A percentile compares a stretch with the other conserved stretches of the same genome.
Evolutionary conservation across 2,329 filamentous ascomycete genomes (phyloP).

Genomic region (Arachnopeziza araneosa): DNA sequence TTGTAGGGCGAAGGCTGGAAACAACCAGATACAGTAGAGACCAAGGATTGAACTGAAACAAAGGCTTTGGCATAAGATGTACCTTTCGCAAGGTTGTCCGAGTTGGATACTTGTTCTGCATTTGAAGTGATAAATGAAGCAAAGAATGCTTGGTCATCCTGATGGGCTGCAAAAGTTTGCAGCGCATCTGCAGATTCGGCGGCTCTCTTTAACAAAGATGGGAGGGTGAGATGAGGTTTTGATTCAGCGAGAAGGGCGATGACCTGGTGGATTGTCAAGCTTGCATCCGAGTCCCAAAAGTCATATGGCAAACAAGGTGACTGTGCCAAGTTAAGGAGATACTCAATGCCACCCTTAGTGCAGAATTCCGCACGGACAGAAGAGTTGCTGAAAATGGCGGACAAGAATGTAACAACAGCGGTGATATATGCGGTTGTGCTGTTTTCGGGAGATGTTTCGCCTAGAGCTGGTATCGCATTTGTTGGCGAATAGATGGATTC

Average conservation of each 20-base stretch:
- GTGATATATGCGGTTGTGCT: conserved; percentile 53
- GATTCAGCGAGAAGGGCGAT: conserved; percentile 74
- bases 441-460: neutral
- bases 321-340: conserved; percentile 76
- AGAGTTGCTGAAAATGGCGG: conserved; percentile 29
- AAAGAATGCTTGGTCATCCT: conserved; percentile 59
- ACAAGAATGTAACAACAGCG: conserved; percentile 71
- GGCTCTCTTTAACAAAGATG: conserved; percentile 71
- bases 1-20: conserved; percentile 56
- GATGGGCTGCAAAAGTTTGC: conserved; percentile 54
- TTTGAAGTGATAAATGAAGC: conserved; percentile 52
- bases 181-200: conserved; percentile 65
- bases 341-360: conserved; percentile 72
- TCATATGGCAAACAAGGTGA: conserved; percentile 74
- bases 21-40: conserved; percentile 67
- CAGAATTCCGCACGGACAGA: conserved; percentile 53
- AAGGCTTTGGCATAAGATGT: conserved; percentile 75
- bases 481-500: conserved; percentile 16
- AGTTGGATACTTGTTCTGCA: conserved; percentile 32
- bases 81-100: conserved; percentile 52
- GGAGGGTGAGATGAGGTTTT: conserved; percentile 74
- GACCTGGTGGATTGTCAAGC: conserved; percentile 66
- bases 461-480: conserved; percentile 14
- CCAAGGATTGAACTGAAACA: conserved; percentile 68
- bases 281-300: conserved; percentile 61